Conservation (phyloP, 2,329 filamentous ascomycete species). For the Blastomyces percursus region DNA sequence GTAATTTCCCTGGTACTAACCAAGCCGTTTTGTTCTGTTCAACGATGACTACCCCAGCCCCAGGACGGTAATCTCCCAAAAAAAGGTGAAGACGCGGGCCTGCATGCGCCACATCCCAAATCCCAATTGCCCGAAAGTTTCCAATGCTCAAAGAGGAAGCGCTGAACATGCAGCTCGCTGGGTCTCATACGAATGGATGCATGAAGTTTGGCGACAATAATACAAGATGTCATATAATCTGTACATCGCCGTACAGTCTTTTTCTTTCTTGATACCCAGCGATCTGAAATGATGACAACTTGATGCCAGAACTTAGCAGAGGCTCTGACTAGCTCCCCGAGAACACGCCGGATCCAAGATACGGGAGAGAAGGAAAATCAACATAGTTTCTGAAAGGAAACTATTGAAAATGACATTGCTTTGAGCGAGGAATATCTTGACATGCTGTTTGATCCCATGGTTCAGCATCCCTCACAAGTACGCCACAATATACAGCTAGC, state of each 20-base stretch:
- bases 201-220: background rate
- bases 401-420: background rate
- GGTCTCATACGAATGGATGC: background rate
- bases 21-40: background rate
- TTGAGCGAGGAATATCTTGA: background rate
- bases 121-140: background rate
- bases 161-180: slow-evolving; percentile 1
- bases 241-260: background rate
- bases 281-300: background rate
- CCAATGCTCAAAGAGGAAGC: background rate
- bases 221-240: background rate
- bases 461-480: background rate
- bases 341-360: background rate
- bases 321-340: background rate
- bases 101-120: slow-evolving; percentile 1
- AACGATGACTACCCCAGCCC: background rate
- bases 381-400: background rate
- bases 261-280: background rate
- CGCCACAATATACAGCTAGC: background rate
- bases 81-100: background rate
- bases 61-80: background rate
- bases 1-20: background rate
- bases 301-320: background rate
- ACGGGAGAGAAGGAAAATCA: background rate
- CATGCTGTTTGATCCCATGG: background rate